Evolutionary conservation across 306 rosid species (phyloP).

Genomic region (Casuarina cunninghamiana): DNA sequence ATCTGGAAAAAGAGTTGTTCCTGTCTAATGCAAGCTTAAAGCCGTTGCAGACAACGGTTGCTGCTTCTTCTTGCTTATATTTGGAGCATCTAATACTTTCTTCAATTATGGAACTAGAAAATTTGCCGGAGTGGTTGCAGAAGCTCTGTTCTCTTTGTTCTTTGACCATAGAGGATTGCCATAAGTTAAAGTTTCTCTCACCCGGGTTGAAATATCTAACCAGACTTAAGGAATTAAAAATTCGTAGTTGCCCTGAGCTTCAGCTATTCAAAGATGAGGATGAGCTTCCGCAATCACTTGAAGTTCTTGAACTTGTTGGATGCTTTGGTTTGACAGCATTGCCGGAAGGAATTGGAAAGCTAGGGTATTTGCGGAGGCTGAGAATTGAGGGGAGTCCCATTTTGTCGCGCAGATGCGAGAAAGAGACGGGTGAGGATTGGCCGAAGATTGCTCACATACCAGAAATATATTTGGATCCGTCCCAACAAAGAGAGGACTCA

Average conservation of each 20-base stretch:
- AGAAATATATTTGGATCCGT: not conserved
- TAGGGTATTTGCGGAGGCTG: not conserved
- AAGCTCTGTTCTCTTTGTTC: no score
- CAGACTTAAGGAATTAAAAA: no score
- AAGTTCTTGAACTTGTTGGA: fast-evolving
- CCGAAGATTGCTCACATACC: conserved; percentile 3
- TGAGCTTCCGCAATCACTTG: not conserved
- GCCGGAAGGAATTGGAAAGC: not conserved
- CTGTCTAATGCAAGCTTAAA: not conserved
- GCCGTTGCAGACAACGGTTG: not conserved
- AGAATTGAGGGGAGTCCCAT: fast-evolving
- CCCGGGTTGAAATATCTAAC: no score
- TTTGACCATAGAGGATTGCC: no score
- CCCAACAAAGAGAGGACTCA: no score
- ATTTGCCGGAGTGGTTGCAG: no score
- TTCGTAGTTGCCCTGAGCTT: no score
- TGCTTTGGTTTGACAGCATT: not conserved
- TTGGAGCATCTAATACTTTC: no score
- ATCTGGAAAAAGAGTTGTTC: not conserved
- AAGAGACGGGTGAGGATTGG: not conserved
- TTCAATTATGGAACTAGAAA: no score
- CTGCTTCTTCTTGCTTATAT: no score
- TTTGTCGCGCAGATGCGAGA: not conserved
- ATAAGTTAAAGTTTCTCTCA: no score
- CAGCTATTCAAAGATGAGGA: not conserved